phyloP scores from a whole-genome alignment of 2,329 filamentous ascomycete genomes.

The Pseudopithomyces maydicus region DNA sequence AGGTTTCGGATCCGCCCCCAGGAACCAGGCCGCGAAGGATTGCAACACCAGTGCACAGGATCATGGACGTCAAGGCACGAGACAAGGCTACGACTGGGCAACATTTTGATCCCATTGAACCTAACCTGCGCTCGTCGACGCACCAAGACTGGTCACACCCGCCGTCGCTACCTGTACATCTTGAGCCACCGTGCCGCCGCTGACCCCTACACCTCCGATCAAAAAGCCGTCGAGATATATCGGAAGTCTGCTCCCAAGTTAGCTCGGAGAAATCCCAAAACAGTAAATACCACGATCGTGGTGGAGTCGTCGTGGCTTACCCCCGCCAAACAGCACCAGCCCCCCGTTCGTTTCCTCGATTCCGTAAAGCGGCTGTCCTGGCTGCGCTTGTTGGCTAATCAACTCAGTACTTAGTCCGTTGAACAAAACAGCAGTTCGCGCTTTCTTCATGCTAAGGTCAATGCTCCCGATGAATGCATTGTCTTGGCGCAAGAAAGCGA shows the following conservation, averaged over 20 bases:
- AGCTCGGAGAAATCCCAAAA: neutral
- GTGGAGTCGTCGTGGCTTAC: neutral
- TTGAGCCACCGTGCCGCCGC: conserved; percentile 32
- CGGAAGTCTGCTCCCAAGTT: conserved; percentile 21
- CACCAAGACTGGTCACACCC: conserved; percentile 20
- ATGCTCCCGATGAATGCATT: conserved; percentile 34
- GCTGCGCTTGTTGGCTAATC: conserved; percentile 20
- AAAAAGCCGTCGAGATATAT: conserved; percentile 28
- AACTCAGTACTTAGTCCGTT: conserved; percentile 25
- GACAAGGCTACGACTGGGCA: neutral
- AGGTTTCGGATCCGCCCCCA: no score
- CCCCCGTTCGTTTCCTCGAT: conserved; percentile 35
- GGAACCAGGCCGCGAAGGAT: no score
- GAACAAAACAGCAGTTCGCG: conserved; percentile 33
- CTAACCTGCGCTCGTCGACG: conserved; percentile 8
- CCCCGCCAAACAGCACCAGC: conserved; percentile 34
- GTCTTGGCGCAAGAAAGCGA: conserved; percentile 37
- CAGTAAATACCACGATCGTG: neutral
- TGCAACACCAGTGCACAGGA: no score
- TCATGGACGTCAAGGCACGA: no score
- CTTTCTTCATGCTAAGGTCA: conserved; percentile 36
- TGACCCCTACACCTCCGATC: conserved; percentile 36
- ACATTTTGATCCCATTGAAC: neutral
- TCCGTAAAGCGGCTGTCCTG: conserved; percentile 24
- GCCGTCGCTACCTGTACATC: conserved; percentile 32